Base-by-base conservation (phyloP, 352 stramenopile genomes). In the Aphanomyces invadans region DNA sequence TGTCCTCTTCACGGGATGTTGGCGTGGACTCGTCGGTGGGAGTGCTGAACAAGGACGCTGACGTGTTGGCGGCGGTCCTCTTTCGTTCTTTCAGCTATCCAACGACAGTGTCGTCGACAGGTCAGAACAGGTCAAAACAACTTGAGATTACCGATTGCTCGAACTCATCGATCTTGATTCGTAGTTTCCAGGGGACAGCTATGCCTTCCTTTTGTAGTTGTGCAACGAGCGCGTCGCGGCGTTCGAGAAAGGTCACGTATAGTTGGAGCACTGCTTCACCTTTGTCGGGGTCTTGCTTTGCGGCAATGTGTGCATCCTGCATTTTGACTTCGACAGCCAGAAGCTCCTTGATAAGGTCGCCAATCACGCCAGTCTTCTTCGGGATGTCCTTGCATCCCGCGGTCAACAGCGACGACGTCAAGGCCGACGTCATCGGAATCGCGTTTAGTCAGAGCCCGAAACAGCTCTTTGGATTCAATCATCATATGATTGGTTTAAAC, bases 111-210 rank as follows among this genome's bases (percentile, higher is more conserved):
- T 45, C 19, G n/a, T n/a, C n/a, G n/a, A n/a, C n/a, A n/a, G n/a
- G n/a, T n/a, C n/a, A n/a, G n/a, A n/a, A n/a, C n/a, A n/a, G n/a
- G n/a, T n/a, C n/a, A n/a, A n/a, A n/a, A n/a, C n/a, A n/a, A n/a
- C n/a, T n/a, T n/a, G n/a, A n/a, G n/a, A n/a, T 17, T 48, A 93
- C 84, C 73, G 84, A 90, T 39, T 89, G 74, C 56, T 93, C 84
- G 10, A 93, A 73, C 56, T 91, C 84, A 63, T 91, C 81, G 63
- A 91, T 88, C 53, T 81, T 86, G 78, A 87, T 77, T 28, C 77
- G 77, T 62, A 89, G 62, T 51, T 89, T 79, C 80, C 79, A 89
- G 3, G 80, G 79, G 25, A 89, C 79, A 31, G 64, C 52, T 32
- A 83, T 71, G 11, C 76, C 31, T 46, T 75, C 68, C 29, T 66